These are phyloP conservation scores for Phytopythium sindhum DNA, from an alignment of 352 stramenopile species.

Conservation along the genomic window DNA sequence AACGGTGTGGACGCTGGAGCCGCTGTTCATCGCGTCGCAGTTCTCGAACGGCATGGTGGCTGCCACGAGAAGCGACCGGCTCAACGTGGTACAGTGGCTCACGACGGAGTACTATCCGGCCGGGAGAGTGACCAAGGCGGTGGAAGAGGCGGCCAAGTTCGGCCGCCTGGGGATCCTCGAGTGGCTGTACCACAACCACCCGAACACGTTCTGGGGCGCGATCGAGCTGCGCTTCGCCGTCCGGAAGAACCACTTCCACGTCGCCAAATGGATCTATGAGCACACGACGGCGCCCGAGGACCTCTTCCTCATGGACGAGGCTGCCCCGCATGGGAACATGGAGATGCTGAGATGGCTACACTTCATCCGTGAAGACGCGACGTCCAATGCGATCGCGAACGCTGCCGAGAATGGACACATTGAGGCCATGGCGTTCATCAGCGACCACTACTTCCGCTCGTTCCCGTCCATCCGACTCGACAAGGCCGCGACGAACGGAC, in stretches of 20 bases:
- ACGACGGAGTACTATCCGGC: conserved; percentile 12
- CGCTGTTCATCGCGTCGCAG: conserved; percentile 4
- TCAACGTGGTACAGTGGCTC: conserved; percentile 23
- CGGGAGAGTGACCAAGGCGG: conserved; percentile 25
- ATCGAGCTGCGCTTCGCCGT: conserved; percentile 29
- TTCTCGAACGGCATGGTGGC: conserved; percentile 9
- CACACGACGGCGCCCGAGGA: conserved; percentile 20
- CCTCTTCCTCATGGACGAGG: conserved; percentile 16
- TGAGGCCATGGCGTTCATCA: conserved; percentile 35
- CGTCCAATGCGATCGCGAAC: conserved; percentile 30
- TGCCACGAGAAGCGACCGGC: conserved; percentile 14
- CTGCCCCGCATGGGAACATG: conserved; percentile 33
- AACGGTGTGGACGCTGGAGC: neutral
- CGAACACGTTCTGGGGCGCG: conserved; percentile 22
- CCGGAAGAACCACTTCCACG: conserved; percentile 24
- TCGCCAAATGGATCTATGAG: conserved; percentile 33
- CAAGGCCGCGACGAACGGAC: conserved; percentile 36
- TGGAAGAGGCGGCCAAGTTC: conserved; percentile 24
- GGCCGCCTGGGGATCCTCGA: conserved; percentile 27
- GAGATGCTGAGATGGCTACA: conserved; percentile 39
- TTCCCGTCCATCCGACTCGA: conserved; percentile 30
- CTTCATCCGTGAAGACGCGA: conserved; percentile 24
- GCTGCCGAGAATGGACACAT: conserved; percentile 37
- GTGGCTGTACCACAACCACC: conserved; percentile 26
- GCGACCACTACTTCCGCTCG: conserved; percentile 18